These are phyloP conservation scores for Scolecobasidium constrictum DNA, from an alignment of 2,329 filamentous ascomycete species.

Conservation along the genomic window DNA sequence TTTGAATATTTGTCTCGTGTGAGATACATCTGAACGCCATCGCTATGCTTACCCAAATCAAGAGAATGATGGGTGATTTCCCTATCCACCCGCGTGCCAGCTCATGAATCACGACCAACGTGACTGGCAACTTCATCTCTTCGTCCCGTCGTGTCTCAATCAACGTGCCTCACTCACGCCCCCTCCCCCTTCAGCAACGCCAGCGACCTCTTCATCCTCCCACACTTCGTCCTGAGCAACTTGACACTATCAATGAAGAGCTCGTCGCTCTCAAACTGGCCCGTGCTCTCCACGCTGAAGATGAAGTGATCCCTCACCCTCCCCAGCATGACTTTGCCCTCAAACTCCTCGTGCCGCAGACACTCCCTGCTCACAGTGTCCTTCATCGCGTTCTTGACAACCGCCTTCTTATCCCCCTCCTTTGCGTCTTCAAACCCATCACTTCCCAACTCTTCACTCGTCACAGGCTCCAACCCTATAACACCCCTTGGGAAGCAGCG, in stretches of 20 bases:
- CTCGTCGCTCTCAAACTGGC: slow-evolving; percentile 88
- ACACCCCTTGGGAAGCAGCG: slow-evolving; percentile 85
- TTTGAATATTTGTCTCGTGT: neutral
- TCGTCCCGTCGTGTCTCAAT: no score
- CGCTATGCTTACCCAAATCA: neutral
- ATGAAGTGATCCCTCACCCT: slow-evolving; percentile 93
- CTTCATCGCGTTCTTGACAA: slow-evolving; percentile 78
- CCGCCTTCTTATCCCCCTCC: slow-evolving; percentile 74
- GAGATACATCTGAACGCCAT: neutral
- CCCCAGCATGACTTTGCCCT: slow-evolving; percentile 89
- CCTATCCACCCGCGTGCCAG: no score
- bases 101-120: no score
- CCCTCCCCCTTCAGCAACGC: neutral
- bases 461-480: slow-evolving; percentile 66
- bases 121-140: neutral
- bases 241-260: slow-evolving; percentile 85
- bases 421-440: slow-evolving; percentile 61
- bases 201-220: slow-evolving; percentile 60
- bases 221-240: slow-evolving; percentile 75
- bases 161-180: neutral
- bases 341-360: slow-evolving; percentile 82
- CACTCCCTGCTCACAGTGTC: slow-evolving; percentile 94
- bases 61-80: neutral
- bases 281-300: slow-evolving; percentile 87
- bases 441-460: slow-evolving; percentile 47